Base-by-base conservation (phyloP, 2,329 filamentous ascomycete genomes). In the Pyrenophora tritici-repentis region DNA sequence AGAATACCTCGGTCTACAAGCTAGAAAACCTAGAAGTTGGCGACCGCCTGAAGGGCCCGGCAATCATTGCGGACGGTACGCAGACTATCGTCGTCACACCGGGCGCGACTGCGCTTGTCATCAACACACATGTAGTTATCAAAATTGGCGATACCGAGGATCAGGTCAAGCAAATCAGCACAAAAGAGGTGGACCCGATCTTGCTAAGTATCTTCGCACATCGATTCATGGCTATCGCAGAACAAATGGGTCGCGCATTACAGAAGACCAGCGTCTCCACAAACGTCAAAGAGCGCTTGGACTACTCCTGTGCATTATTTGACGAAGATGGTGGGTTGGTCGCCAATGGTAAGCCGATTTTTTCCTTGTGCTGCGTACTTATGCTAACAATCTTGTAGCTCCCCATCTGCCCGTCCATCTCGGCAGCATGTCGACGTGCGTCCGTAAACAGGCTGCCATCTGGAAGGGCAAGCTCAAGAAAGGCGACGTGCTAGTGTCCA, bases 71-170 rank as follows among this genome's bases (percentile, higher is more conserved):
- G 2, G 92, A 93, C 66, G 88, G 88, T 7, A 92, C 89, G 1
- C 93, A 97, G 73, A 97, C 93, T 0, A 94, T 97, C 56, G 90
- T 97, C 0, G 86, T 97, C 2, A 89, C 90, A 0, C 93, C 92
- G 0, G 83, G 83, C 24, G 84, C 91, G 2, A 84, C 85, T 17
- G 93, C 92, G 0, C 75, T 91, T 18, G 80, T 96, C 26, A 86
- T 96, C 14, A 82, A 90, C 56, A 96, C 91, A 0, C 93, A 96
- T 64, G 90, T 97, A 6, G 82, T 97, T 6, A 92, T 97, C 66
- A 91, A 96, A 58, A 83, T 94, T 34, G 84, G 86, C 47, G 85
- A 86, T 39, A 75, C 77, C 58, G 76, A 82, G 68, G 55, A 68
- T 45, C 56, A 79, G 67, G 74, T 82, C 13, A 77, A 76, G 55